Percentiles rank a stretch among this genome's conserved stretches.
phyloP scores from a whole-genome alignment of 225 moss, liverwort and hornwort species.

The Straminergon stramineum region DNA sequence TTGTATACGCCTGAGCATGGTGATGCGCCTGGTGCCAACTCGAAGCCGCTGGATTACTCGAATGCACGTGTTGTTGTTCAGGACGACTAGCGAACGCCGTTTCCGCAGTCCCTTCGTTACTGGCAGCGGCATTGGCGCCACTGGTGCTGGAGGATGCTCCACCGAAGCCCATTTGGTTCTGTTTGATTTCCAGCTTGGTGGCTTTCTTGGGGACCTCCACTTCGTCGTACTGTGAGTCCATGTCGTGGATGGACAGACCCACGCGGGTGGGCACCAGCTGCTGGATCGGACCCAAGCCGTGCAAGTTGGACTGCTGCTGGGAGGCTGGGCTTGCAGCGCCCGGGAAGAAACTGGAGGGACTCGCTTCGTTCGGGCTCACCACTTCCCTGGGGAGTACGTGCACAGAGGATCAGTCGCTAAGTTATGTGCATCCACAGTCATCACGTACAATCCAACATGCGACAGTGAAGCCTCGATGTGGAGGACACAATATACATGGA shows the following conservation, averaged over 20 bases:
- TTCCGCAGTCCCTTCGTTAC: constrained; percentile 30
- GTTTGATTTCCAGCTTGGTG: constrained; percentile 27
- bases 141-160: constrained; percentile 41
- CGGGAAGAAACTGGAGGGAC: constrained; percentile 40
- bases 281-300: constrained; percentile 27
- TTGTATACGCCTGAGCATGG: constrained; percentile 34
- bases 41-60: background rate
- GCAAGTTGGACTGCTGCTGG: constrained; percentile 32
- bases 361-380: constrained; percentile 35
- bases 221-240: constrained; percentile 24
- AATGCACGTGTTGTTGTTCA: constrained; percentile 16
- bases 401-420: background rate
- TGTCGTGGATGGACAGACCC: constrained; percentile 31
- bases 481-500: background rate
- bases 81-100: constrained; percentile 16
- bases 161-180: constrained; percentile 20
- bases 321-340: background rate
- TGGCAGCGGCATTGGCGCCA: constrained; percentile 8
- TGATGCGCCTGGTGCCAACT: constrained; percentile 51
- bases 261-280: constrained; percentile 17
- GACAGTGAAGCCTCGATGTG: background rate
- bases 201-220: constrained; percentile 31
- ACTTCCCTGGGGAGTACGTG: constrained; percentile 18
- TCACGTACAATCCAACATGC: background rate
- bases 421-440: background rate